Evolutionary conservation across 371 early-diverging fungal genomes (phyloP).

Genomic region (Circinella umbellata): DNA sequence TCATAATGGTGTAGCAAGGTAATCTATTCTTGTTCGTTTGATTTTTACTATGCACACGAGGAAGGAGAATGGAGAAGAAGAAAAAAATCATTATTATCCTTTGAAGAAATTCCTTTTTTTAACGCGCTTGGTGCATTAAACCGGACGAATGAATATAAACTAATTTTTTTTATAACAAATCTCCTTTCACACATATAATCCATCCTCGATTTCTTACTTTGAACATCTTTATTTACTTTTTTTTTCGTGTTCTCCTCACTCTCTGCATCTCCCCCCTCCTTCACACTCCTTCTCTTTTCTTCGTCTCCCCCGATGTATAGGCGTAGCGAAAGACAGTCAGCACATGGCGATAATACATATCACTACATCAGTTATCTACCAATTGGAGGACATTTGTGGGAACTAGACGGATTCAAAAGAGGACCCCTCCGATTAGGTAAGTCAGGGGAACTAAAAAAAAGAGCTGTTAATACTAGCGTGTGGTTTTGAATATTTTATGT

Average conservation of each 20-base stretch:
- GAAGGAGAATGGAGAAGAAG: background rate
- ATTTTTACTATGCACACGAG: no score
- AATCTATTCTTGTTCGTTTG: background rate
- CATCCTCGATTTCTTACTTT: background rate
- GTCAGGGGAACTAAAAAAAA: background rate
- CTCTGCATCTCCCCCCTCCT: background rate
- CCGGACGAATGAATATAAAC: background rate
- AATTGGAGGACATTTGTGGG: slow-evolving; percentile 48
- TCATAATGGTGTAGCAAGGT: slow-evolving; percentile 45
- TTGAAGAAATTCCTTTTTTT: background rate
- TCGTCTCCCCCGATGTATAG: slow-evolving; percentile 6
- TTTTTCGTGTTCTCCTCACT: background rate
- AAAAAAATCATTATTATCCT: background rate
- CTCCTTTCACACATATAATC: no score
- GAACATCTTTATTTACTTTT: background rate
- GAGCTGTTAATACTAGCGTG: background rate
- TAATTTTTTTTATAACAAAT: background rate
- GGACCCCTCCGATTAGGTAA: slow-evolving; percentile 42
- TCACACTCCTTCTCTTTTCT: background rate
- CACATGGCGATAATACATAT: slow-evolving; percentile 25
- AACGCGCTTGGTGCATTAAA: slow-evolving; percentile 2
- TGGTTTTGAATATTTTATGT: background rate
- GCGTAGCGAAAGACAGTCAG: slow-evolving; percentile 13
- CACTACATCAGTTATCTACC: slow-evolving; percentile 50
- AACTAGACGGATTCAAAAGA: slow-evolving; percentile 54